Evolutionary conservation across 768 basidiomycete genomes (phyloP).

Genomic region (Tephrocybe sp.): DNA sequence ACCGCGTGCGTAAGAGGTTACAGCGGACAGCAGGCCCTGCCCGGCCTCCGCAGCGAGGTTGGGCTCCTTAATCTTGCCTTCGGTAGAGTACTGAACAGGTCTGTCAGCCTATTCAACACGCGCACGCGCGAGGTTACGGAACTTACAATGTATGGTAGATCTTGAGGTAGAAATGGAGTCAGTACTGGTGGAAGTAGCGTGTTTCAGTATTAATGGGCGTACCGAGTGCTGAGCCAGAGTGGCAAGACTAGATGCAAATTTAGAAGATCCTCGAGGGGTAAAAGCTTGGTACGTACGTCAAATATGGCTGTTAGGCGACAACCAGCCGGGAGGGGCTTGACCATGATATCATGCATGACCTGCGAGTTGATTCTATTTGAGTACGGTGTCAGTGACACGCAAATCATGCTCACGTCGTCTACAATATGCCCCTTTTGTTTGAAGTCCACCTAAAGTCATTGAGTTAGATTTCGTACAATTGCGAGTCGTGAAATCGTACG

Average conservation of each 20-base stretch:
- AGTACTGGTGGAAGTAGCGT: background rate
- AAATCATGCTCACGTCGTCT: conserved; percentile 84
- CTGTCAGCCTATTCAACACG: background rate
- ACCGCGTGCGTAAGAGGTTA: conserved; percentile 70
- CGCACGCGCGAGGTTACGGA: background rate
- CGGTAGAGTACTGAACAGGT: conserved; percentile 77
- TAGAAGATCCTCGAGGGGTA: background rate
- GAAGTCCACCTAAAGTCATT: conserved; percentile 38
- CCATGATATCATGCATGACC: conserved; percentile 79
- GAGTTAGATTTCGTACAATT: background rate
- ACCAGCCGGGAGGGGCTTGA: conserved; percentile 74
- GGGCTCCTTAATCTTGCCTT: conserved; percentile 94
- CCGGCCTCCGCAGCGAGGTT: conserved; percentile 87
- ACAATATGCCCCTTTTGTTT: conserved; percentile 72
- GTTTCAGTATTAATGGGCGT: conserved; percentile 16
- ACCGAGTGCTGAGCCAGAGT: conserved; percentile 89
- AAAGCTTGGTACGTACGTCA: conserved; percentile 50
- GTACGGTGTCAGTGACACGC: too few relatives aligned
- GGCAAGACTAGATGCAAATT: conserved; percentile 58
- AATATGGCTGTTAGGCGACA: conserved; percentile 87
- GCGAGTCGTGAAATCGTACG: conserved; percentile 43
- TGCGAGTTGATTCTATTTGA: conserved; percentile 25
- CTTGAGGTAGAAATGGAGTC: conserved; percentile 28
- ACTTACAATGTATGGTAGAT: conserved; percentile 66
- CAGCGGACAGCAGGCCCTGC: conserved; percentile 77